Percentiles rank a stretch among this genome's conserved stretches.
Conservation (phyloP, 345 rosid genomes). For the Eucalyptus marginata region DNA sequence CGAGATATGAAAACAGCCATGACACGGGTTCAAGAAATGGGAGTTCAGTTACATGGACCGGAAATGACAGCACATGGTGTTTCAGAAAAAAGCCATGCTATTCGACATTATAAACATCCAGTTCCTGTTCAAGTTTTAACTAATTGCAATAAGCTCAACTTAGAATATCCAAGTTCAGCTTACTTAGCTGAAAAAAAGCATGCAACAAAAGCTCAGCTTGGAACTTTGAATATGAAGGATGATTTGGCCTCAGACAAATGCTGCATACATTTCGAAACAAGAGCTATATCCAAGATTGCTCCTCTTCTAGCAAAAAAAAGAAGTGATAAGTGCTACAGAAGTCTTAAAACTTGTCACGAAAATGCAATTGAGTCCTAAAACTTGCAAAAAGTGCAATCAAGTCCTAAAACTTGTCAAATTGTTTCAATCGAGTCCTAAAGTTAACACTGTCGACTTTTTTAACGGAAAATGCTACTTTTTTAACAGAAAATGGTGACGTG, state of each 20-base stretch:
- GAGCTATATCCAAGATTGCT: background rate
- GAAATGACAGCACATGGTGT: background rate
- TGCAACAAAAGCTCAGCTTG: background rate
- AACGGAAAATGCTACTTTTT: too few species aligned
- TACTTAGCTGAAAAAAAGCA: background rate
- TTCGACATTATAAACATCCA: background rate
- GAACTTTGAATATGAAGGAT: background rate
- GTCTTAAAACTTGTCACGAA: too few species aligned
- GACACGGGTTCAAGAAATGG: background rate
- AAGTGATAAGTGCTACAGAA: too few species aligned
- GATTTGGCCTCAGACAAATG: background rate
- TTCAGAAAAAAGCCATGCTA: background rate
- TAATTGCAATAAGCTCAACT: background rate
- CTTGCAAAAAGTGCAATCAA: too few species aligned
- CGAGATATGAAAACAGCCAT: background rate
- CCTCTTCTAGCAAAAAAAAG: background rate
- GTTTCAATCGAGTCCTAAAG: too few species aligned
- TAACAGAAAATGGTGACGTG: too few species aligned
- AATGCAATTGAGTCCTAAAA: too few species aligned
- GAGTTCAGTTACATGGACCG: background rate
- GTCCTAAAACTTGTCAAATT: too few species aligned
- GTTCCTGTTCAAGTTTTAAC: background rate
- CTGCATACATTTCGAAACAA: background rate
- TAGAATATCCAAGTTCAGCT: background rate
- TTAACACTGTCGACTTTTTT: too few species aligned